phyloP scores from a whole-genome alignment of 148 eudicot genomes.

The Spergularia marina region DNA sequence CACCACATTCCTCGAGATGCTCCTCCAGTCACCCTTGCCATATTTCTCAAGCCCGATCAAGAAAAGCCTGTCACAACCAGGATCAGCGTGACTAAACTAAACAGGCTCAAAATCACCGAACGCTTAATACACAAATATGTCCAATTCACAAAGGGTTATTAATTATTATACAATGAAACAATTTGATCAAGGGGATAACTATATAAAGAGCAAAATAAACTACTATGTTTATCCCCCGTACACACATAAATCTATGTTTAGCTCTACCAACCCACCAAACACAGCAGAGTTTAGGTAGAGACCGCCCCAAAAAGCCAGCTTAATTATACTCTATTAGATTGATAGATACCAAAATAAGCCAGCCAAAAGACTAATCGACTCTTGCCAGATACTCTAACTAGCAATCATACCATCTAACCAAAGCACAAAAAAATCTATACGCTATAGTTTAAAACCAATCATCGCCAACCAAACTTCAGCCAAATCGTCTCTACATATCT shows the following conservation, averaged over 20 bases:
- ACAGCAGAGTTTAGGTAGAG: constrained; percentile 10
- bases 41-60: constrained; percentile 67
- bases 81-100: neutral
- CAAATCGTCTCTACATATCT: neutral
- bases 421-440: neutral
- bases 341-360: neutral
- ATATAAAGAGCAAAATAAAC: neutral
- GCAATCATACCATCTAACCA: constrained; percentile 13
- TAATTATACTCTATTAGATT: constrained; percentile 4
- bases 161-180: neutral
- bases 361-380: neutral
- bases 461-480: constrained; percentile 26
- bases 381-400: constrained; percentile 3
- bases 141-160: no score
- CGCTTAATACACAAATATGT: no score
- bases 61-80: constrained; percentile 41
- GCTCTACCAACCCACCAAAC: constrained; percentile 5
- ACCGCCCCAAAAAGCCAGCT: constrained; percentile 12
- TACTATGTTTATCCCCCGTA: neutral
- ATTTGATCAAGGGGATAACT: no score
- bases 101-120: neutral
- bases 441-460: constrained; percentile 12
- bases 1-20: constrained; percentile 69
- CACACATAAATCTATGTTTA: neutral
- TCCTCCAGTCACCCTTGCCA: constrained; percentile 76